A percentile compares a stretch with the other conserved stretches of the same genome.
Conservation (phyloP, 768 basidiomycete species). For the Tylopilus rubrobrunneus region DNA sequence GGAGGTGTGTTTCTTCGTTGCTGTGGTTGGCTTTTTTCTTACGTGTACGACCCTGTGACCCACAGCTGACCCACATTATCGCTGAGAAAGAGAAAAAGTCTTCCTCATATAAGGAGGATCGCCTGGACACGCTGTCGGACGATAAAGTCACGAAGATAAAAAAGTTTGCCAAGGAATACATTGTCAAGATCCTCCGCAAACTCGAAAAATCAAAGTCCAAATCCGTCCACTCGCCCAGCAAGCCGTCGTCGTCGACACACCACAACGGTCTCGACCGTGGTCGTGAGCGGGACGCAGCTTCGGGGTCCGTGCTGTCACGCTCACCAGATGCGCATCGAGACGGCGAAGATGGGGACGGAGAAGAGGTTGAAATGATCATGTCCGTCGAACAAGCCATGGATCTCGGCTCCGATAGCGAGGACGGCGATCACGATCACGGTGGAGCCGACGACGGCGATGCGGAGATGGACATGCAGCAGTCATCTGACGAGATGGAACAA, state of each 20-base stretch:
- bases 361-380: slow-evolving; percentile 32
- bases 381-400: slow-evolving; percentile 46
- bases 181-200: slow-evolving; percentile 71
- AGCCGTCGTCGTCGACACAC: slow-evolving; percentile 19
- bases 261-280: slow-evolving; percentile 7
- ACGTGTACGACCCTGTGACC: background rate
- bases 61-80: slow-evolving; percentile 78
- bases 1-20: slow-evolving; percentile 54
- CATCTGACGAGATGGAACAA: slow-evolving; percentile 26
- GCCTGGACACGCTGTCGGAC: slow-evolving; percentile 72
- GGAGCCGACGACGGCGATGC: slow-evolving; percentile 5
- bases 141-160: slow-evolving; percentile 90
- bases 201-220: slow-evolving; percentile 44
- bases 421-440: slow-evolving; percentile 14
- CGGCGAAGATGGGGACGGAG: slow-evolving; percentile 12
- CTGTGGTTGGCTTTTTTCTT: background rate
- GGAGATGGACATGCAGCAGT: slow-evolving; percentile 21
- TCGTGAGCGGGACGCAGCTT: slow-evolving; percentile 2
- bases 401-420: slow-evolving; percentile 37
- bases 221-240: slow-evolving; percentile 15
- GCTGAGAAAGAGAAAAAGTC: slow-evolving; percentile 97
- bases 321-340: slow-evolving; percentile 13
- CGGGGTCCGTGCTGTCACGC: slow-evolving; percentile 7
- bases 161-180: slow-evolving; percentile 89
- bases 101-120: slow-evolving; percentile 65